Percentiles rank a stretch among this genome's conserved stretches.
Conservation (phyloP, 2,329 filamentous ascomycete genomes). For the Rhynchosporium secalis region DNA sequence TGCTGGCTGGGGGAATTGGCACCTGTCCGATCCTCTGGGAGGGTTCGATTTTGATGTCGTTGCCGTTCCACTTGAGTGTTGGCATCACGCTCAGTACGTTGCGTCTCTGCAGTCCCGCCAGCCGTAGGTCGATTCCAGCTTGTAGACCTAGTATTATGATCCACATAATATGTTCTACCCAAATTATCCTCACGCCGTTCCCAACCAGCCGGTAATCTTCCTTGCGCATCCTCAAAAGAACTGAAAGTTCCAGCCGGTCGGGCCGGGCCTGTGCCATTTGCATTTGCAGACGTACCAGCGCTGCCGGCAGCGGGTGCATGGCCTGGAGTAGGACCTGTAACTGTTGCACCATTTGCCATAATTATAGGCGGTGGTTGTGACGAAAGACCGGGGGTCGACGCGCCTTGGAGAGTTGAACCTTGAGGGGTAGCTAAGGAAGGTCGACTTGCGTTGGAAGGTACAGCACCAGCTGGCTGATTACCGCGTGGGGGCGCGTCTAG, state of each 20-base stretch:
- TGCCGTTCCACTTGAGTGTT: constrained; percentile 91
- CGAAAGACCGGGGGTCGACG: constrained; percentile 43
- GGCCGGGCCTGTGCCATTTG: constrained; percentile 29
- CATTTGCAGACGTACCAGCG: constrained; percentile 32
- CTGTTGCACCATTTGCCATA: constrained; percentile 37
- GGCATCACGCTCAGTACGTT: constrained; percentile 78
- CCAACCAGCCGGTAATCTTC: constrained; percentile 89
- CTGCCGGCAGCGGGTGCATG: constrained; percentile 40
- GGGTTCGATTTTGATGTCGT: constrained; percentile 90
- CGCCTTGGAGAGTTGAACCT: constrained; percentile 34
- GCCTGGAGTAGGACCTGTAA: constrained; percentile 38
- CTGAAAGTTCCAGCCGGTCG: constrained; percentile 61
- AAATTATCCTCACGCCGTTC: constrained; percentile 94
- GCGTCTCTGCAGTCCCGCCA: constrained; percentile 72
- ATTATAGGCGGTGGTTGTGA: constrained; percentile 33
- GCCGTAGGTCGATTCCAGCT: constrained; percentile 93
- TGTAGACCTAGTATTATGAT: constrained; percentile 94
- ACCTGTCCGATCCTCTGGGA: constrained; percentile 93
- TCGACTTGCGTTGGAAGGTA: constrained; percentile 35
- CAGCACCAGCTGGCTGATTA: constrained; percentile 36
- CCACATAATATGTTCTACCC: constrained; percentile 95
- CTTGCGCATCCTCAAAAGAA: constrained; percentile 95
- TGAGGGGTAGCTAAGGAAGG: constrained; percentile 39
- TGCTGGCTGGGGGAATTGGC: constrained; percentile 83
- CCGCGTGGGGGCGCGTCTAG: constrained; percentile 66